phyloP scores from a whole-genome alignment of 1,284 basidiomycete genomes.

The Ceratobasidium papillatum region DNA sequence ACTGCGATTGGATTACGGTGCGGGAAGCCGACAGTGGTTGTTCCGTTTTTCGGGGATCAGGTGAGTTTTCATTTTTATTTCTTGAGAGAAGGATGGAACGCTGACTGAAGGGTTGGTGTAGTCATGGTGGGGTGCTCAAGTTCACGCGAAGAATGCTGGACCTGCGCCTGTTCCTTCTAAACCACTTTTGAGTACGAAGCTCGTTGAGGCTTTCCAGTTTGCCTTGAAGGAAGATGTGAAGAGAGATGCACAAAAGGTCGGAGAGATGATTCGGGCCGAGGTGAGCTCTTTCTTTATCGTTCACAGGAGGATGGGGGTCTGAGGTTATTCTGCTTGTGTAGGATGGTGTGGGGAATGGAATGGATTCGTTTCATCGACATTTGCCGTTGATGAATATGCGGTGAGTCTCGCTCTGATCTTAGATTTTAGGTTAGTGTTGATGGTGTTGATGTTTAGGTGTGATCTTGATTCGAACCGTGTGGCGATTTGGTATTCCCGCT shows the following conservation, averaged over 20 bases:
- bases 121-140: slow-evolving; percentile 63
- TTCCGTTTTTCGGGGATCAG: slow-evolving; percentile 78
- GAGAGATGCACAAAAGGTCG: slow-evolving; percentile 60
- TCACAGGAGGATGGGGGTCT: neutral
- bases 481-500: slow-evolving; percentile 68
- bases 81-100: neutral
- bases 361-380: slow-evolving; percentile 67
- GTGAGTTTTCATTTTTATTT: slow-evolving; percentile 47
- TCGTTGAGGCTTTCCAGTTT: slow-evolving; percentile 63
- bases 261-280: slow-evolving; percentile 63
- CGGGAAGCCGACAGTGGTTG: slow-evolving; percentile 70
- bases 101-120: neutral
- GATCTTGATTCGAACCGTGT: slow-evolving; percentile 61
- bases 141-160: slow-evolving; percentile 69
- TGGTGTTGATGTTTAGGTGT: slow-evolving; percentile 54
- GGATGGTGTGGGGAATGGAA: slow-evolving; percentile 61
- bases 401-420: slow-evolving; percentile 45
- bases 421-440: neutral
- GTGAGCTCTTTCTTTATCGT: slow-evolving; percentile 48
- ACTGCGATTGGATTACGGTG: slow-evolving; percentile 55
- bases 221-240: slow-evolving; percentile 59
- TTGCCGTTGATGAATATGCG: slow-evolving; percentile 68
- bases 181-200: slow-evolving; percentile 59
- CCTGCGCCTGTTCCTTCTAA: slow-evolving; percentile 67
- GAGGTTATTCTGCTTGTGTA: slow-evolving; percentile 45